Percentiles rank a stretch among this genome's conserved stretches.
Evolutionary conservation across 2,329 filamentous ascomycete species (phyloP).

Genomic region (Penicillium paneum): DNA sequence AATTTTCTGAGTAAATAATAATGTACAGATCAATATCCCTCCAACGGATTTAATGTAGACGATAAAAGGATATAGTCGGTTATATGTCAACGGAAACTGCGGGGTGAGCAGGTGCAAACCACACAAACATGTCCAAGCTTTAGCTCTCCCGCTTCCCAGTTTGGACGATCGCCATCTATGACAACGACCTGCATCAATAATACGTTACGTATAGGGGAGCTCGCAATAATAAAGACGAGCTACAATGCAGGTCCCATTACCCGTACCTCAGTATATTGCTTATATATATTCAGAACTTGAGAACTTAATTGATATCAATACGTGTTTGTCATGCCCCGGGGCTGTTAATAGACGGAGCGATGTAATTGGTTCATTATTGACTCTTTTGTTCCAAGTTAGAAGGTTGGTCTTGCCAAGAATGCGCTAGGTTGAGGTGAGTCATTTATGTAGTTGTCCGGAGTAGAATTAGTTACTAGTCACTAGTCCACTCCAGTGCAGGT

Average conservation of each 20-base stretch:
- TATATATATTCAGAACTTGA: no score
- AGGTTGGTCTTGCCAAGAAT: no score
- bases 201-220: background rate
- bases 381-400: no score
- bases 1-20: background rate
- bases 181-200: no score
- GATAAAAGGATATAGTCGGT: background rate
- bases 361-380: no score
- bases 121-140: conserved; percentile 13
- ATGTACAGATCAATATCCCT: background rate
- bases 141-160: background rate
- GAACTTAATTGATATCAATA: no score
- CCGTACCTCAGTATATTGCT: background rate
- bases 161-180: background rate
- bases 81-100: conserved; percentile 23
- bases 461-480: no score
- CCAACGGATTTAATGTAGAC: background rate
- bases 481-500: no score
- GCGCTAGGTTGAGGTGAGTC: no score
- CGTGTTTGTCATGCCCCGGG: no score
- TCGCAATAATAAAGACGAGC: background rate
- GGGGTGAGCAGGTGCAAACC: conserved; percentile 20
- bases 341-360: no score
- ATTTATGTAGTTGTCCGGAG: no score
- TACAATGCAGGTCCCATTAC: background rate